Evolutionary conservation across 108 stramenopile species (phyloP).

Genomic region (Conticribra weissflogii): DNA sequence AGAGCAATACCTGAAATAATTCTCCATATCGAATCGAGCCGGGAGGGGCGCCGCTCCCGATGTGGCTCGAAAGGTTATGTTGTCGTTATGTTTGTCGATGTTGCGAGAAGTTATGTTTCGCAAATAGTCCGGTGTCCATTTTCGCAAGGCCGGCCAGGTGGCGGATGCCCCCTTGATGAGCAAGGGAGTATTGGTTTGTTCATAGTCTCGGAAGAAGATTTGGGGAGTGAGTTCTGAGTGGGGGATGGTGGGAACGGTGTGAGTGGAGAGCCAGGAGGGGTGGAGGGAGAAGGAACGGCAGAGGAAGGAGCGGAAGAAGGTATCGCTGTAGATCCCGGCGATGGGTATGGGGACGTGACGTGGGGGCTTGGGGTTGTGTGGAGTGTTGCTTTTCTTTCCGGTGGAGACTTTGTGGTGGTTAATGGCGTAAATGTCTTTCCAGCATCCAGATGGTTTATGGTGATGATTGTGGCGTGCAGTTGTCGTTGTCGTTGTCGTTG

Average conservation of each 20-base stretch:
- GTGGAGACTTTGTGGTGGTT: conserved; percentile 15
- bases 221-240: conserved; percentile 45
- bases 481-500: too few relatives aligned
- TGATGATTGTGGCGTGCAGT: neutral
- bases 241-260: conserved; percentile 40
- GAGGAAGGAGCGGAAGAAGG: conserved; percentile 76
- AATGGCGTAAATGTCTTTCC: conserved; percentile 67
- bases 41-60: conserved; percentile 79
- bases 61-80: conserved; percentile 79
- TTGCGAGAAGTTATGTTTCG: conserved; percentile 2
- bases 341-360: conserved; percentile 72
- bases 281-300: conserved; percentile 83
- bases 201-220: conserved; percentile 61
- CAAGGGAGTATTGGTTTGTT: conserved; percentile 69
- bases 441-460: conserved; percentile 33
- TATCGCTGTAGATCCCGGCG: conserved; percentile 75
- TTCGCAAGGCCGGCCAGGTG: conserved; percentile 56
- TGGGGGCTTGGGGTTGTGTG: neutral
- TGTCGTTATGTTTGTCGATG: too few relatives aligned
- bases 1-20: conserved; percentile 66
- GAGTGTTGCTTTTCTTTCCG: neutral
- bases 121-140: conserved; percentile 60
- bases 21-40: conserved; percentile 66
- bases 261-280: conserved; percentile 50
- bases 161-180: conserved; percentile 68